Base-by-base conservation (phyloP, 1,284 basidiomycete genomes). In the Trametes polyzona region DNA sequence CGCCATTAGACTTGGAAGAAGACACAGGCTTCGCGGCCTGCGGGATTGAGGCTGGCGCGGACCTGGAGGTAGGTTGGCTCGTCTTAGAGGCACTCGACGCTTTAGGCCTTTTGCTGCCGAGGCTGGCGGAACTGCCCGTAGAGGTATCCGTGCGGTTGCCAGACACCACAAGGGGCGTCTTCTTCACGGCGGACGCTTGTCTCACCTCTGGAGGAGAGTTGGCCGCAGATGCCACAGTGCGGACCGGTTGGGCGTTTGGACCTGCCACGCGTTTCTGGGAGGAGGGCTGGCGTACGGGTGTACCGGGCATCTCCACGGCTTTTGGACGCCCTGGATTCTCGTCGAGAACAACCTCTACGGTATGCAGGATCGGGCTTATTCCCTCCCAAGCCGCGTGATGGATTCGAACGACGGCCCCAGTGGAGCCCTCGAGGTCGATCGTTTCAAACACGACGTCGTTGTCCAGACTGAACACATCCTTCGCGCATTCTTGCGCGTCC, bases 301-400 rank as follows among this genome's bases (percentile, higher is more conserved):
- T 47, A 21, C 30, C 17, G 14, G 19, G 29, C 7, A 33, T 33
- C 32, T 17, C 27, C 23, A 23, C 33, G 43, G 30, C 44, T 19
- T 21, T 48, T 39, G 52, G 49, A 9, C 23, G 27, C 4, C 17
- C 42, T 3, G 33, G 46, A n/a, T 29, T 47, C 2, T 41, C 7
- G 24, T 3, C 19, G 12, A 8, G 7, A 14, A 43, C 56, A 14
- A 69, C 58, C 1, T 36, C 36, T 2, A 70, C 55, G 1, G 62
- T 55, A 23, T 60, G 51, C 5, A 70, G 42, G 3, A 66, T 39
- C 6, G 58, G 24, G 6, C 56, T 47, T 17, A 70, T 58, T 16
- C 63, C 62, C 32, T 65, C 54, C 69, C 69, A 70, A 26, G 65
- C 52, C 3, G 55, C 47, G 4, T 40, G 52, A 47, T 69, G 66